Conservation (phyloP, 257 asterid species). For the Ballota nigra region DNA sequence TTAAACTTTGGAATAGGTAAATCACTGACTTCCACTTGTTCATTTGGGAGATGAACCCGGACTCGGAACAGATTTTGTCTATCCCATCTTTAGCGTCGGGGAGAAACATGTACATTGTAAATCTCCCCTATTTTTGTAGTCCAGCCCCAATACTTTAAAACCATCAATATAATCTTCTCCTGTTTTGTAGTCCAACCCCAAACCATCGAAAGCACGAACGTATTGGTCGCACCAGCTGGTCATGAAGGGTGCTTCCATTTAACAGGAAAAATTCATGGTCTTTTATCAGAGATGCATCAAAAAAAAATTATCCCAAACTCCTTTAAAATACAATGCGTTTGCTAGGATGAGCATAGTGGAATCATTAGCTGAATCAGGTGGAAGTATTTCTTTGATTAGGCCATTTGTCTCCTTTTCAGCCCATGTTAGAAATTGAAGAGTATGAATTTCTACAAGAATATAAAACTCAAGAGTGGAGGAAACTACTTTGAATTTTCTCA, state of each 20-base stretch:
- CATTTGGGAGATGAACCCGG: too few relatives aligned
- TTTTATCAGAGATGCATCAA: background rate
- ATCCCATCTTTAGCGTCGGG: background rate
- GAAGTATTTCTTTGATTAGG: background rate
- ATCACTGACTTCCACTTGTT: background rate
- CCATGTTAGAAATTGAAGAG: too few relatives aligned
- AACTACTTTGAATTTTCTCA: too few relatives aligned
- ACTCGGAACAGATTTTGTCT: too few relatives aligned
- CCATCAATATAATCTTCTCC: too few relatives aligned
- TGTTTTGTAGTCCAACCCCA: too few relatives aligned
- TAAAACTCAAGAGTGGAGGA: too few relatives aligned
- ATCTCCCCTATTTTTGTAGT: background rate
- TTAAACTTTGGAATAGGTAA: background rate
- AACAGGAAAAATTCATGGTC: too few relatives aligned
- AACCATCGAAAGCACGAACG: background rate
- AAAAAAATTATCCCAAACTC: background rate
- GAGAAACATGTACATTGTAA: background rate
- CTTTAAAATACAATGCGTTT: background rate
- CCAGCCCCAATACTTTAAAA: background rate
- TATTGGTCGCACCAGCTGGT: background rate
- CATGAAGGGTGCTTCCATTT: too few relatives aligned
- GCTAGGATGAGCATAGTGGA: background rate
- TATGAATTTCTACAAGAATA: too few relatives aligned
- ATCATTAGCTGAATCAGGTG: background rate
- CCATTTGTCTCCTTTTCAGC: background rate